phyloP scores from a whole-genome alignment of 441 rosid species.

The Theobroma grandiflorum region DNA sequence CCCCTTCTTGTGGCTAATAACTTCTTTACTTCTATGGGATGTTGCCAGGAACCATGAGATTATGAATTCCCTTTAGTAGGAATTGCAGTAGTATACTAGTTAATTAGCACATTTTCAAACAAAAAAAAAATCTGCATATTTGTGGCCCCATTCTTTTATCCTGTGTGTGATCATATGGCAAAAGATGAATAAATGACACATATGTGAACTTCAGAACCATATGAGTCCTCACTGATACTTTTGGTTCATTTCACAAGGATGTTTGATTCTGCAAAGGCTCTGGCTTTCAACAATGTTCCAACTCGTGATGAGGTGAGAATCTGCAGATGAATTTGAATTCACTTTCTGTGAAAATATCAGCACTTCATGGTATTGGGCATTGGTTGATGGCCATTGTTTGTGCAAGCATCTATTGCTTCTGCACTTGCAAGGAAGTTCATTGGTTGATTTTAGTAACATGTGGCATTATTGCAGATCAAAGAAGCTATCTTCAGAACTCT shows the following conservation, averaged over 20 bases:
- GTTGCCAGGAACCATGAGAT: background rate
- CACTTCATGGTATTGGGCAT: background rate
- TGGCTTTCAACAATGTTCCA: conserved; percentile 86
- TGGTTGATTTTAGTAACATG: conserved; percentile 26
- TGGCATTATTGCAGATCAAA: conserved; percentile 55
- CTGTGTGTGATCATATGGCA: background rate
- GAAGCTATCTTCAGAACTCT: conserved; percentile 86
- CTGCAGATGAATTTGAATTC: conserved; percentile 21
- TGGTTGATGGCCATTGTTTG: background rate
- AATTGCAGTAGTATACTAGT: conserved; percentile 7
- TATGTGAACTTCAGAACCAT: background rate
- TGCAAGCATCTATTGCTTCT: background rate
- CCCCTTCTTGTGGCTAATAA: background rate
- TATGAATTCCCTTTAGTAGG: conserved; percentile 1
- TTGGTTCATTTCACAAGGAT: conserved; percentile 48
- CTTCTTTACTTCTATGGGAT: background rate
- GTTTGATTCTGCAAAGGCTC: conserved; percentile 91
- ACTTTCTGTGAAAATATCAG: background rate
- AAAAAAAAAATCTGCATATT: background rate
- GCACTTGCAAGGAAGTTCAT: conserved; percentile 3
- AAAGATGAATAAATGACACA: conserved; percentile 13
- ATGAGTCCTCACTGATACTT: background rate
- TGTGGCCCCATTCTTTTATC: background rate
- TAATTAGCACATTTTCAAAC: background rate
- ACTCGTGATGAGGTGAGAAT: conserved; percentile 68